A percentile compares a stretch with the other conserved stretches of the same genome.
Conservation (phyloP, 2,329 filamentous ascomycete species). For the Delphinella strobiligena region DNA sequence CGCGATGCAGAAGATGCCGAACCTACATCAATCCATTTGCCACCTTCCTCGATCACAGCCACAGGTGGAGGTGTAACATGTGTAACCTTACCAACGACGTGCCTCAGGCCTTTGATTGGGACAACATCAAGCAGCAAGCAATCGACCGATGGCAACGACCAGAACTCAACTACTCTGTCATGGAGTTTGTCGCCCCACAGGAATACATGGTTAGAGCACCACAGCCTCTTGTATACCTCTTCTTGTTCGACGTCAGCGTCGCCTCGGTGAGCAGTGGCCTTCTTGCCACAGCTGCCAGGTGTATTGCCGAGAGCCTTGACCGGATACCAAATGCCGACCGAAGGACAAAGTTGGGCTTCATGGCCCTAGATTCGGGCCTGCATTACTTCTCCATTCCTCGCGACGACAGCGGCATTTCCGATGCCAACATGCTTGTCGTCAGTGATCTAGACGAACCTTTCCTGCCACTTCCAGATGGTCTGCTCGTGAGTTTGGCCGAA, state of each 20-base stretch:
- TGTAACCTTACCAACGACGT: conserved; percentile 98
- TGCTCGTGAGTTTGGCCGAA: conserved; percentile 80
- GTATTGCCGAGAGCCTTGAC: conserved; percentile 88
- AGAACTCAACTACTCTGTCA: conserved; percentile 91
- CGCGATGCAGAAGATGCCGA: conserved; percentile 85
- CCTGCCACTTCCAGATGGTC: conserved; percentile 81
- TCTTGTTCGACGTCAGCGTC: conserved; percentile 90
- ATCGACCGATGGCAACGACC: conserved; percentile 85
- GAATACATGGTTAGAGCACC: conserved; percentile 99
- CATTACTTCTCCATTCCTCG: conserved; percentile 94
- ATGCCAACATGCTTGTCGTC: conserved; percentile 85
- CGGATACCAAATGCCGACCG: conserved; percentile 97
- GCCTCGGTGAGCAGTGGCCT: conserved; percentile 81
- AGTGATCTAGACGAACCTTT: conserved; percentile 95
- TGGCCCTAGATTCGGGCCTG: conserved; percentile 86
- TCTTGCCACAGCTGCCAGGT: conserved; percentile 80
- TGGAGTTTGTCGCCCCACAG: conserved; percentile 94
- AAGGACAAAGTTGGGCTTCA: conserved; percentile 82
- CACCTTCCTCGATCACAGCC: conserved; percentile 89
- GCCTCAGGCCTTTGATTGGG: conserved; percentile 98
- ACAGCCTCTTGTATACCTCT: conserved; percentile 88
- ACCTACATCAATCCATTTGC: conserved; percentile 98
- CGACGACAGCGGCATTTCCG: conserved; percentile 71
- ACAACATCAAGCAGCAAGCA: conserved; percentile 78
- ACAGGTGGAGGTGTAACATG: conserved; percentile 99